These are phyloP conservation scores for Jasminum sambac DNA, from an alignment of 257 asterid species.

Conservation along the genomic window DNA sequence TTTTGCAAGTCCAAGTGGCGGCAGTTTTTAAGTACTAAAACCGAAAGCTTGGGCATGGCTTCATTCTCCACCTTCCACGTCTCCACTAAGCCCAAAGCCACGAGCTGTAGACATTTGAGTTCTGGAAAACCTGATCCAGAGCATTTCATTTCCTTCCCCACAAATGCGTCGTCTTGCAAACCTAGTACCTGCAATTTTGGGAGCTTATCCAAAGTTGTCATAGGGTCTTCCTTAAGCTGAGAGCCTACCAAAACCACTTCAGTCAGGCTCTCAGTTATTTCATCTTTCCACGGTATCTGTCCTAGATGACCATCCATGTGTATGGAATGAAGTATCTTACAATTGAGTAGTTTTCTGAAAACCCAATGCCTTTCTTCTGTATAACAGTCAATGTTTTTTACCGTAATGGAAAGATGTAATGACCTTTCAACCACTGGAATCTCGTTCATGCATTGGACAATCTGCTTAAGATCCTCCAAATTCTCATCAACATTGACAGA, in stretches of 20 bases:
- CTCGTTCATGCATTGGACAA: background rate
- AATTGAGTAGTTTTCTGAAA: conserved; percentile 8
- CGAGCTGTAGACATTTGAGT: conserved; percentile 9
- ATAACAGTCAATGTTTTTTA: conserved; percentile 6
- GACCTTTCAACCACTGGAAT: too few species aligned
- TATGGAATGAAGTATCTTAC: conserved; percentile 1
- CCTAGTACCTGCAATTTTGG: background rate
- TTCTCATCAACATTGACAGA: background rate
- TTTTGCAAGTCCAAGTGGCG: background rate
- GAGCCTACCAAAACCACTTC: conserved; percentile 4
- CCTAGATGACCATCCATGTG: conserved; percentile 13
- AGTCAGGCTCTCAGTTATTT: background rate
- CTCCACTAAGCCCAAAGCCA: background rate
- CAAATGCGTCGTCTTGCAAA: background rate
- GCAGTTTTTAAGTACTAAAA: background rate
- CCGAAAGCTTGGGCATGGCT: conserved; percentile 26
- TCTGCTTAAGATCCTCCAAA: background rate
- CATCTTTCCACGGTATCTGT: background rate
- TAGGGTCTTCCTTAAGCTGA: conserved; percentile 18
- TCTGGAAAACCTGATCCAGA: background rate
- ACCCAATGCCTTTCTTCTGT: conserved; percentile 18
- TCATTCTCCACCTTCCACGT: conserved; percentile 10
- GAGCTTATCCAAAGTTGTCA: conserved; percentile 22
- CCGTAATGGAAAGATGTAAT: background rate
- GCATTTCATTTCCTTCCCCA: conserved; percentile 14